phyloP scores from a whole-genome alignment of 805 yeast species.

The Schwanniomyces vanrijiae region DNA sequence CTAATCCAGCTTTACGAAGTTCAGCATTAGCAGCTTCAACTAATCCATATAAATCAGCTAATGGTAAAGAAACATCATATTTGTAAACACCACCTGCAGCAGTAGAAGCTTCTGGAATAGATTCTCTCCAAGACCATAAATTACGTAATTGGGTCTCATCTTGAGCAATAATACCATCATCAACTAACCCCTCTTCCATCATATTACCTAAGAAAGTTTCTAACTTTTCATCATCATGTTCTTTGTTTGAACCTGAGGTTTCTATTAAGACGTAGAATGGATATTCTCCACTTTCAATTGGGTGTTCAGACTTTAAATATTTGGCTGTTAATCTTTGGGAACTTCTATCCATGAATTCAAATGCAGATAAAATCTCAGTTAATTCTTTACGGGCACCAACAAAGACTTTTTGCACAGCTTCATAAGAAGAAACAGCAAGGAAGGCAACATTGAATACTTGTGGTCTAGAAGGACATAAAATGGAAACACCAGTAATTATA shows the following conservation, averaged over 20 bases:
- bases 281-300: slow-evolving; percentile 72
- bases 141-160: slow-evolving; percentile 83
- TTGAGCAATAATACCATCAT: slow-evolving; percentile 96
- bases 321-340: slow-evolving; percentile 64
- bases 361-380: slow-evolving; percentile 85
- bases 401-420: slow-evolving; percentile 81
- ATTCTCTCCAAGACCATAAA: slow-evolving; percentile 96
- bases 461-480: slow-evolving; percentile 88
- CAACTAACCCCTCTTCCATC: slow-evolving; percentile 80
- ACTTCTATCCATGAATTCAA: slow-evolving; percentile 86
- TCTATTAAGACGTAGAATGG: slow-evolving; percentile 92
- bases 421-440: slow-evolving; percentile 77
- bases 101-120: slow-evolving; percentile 85
- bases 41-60: slow-evolving; percentile 74
- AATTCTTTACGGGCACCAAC: slow-evolving; percentile 75
- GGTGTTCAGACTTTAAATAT: slow-evolving; percentile 64
- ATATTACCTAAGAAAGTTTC: slow-evolving; percentile 79
- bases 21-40: slow-evolving; percentile 75
- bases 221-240: slow-evolving; percentile 89
- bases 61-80: slow-evolving; percentile 92
- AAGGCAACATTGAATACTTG: slow-evolving; percentile 84
- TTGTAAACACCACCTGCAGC: slow-evolving; percentile 93
- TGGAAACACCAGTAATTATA: slow-evolving; percentile 84
- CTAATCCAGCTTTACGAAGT: slow-evolving; percentile 54
- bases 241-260: slow-evolving; percentile 92